Conservation (phyloP, 2,329 filamentous ascomycete genomes). For the Aspergillus tamarii region DNA sequence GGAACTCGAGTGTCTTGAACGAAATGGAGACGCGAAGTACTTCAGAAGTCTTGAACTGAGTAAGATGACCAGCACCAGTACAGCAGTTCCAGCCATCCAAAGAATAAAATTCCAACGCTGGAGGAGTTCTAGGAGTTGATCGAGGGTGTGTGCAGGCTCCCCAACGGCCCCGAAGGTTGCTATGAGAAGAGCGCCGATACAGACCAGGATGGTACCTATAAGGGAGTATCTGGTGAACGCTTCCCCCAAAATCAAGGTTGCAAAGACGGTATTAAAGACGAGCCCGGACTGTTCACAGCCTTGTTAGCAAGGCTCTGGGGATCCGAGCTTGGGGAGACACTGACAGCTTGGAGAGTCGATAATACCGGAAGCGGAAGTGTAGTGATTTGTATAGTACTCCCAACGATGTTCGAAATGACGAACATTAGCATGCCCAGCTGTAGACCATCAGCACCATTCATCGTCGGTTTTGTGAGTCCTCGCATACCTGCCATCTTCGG, state of each 20-base stretch:
- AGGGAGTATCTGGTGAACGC: constrained; percentile 95
- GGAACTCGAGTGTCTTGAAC: constrained; percentile 40
- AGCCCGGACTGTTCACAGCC: constrained; percentile 68
- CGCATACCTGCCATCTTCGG: constrained; percentile 78
- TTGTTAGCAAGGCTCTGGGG: constrained; percentile 14
- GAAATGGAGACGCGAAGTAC: constrained; percentile 36
- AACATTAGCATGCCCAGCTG: constrained; percentile 93
- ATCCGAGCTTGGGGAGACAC: constrained; percentile 24
- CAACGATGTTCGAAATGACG: constrained; percentile 88
- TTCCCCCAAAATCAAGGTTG: constrained; percentile 87
- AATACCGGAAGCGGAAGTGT: constrained; percentile 91
- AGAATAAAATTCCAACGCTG: constrained; percentile 74
- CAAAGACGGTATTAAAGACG: constrained; percentile 98
- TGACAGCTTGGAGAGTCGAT: constrained; percentile 83
- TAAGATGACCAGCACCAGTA: constrained; percentile 72
- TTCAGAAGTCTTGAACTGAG: constrained; percentile 56
- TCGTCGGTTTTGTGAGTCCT: not conserved
- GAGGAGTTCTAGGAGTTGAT: constrained; percentile 78
- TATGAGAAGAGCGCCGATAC: constrained; percentile 84
- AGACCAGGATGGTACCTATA: constrained; percentile 85
- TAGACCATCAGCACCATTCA: constrained; percentile 25
- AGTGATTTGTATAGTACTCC: constrained; percentile 96
- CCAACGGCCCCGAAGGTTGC: constrained; percentile 92
- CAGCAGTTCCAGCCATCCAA: constrained; percentile 82
- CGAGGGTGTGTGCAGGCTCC: constrained; percentile 84